A percentile compares a stretch with the other conserved stretches of the same genome.
These are phyloP conservation scores for Aspergillus texensis DNA, from an alignment of 2,329 filamentous ascomycete species.

Conservation along the genomic window DNA sequence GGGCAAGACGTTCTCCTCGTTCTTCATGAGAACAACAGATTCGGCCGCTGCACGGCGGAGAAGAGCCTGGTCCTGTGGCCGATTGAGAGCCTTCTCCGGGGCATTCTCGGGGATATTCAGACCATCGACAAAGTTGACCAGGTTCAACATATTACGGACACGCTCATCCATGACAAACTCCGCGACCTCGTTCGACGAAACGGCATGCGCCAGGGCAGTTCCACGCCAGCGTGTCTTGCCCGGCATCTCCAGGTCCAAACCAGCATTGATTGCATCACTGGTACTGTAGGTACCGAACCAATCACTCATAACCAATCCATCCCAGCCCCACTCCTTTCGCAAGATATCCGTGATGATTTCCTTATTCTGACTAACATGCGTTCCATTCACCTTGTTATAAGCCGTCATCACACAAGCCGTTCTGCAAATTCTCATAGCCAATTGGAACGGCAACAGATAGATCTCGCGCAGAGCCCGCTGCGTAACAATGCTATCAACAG, in stretches of 20 bases:
- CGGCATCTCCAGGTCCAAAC: slow-evolving; percentile 53
- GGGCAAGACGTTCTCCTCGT: slow-evolving; percentile 66
- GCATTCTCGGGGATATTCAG: slow-evolving; percentile 59
- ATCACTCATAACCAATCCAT: slow-evolving; percentile 51
- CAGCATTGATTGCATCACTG: slow-evolving; percentile 48
- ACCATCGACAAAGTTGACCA: slow-evolving; percentile 61
- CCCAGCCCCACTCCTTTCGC: slow-evolving; percentile 51
- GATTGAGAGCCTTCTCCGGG: slow-evolving; percentile 59
- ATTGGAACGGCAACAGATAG: slow-evolving; percentile 66
- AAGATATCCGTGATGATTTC: slow-evolving; percentile 47
- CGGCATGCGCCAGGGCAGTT: slow-evolving; percentile 44
- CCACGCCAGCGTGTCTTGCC: slow-evolving; percentile 49
- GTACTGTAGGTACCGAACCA: slow-evolving; percentile 53
- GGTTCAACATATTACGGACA: slow-evolving; percentile 59
- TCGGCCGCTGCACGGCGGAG: slow-evolving; percentile 69
- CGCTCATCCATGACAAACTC: slow-evolving; percentile 60
- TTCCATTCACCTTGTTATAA: slow-evolving; percentile 61
- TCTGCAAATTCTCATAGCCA: slow-evolving; percentile 59
- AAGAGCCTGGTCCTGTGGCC: slow-evolving; percentile 63
- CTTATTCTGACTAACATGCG: slow-evolving; percentile 48
- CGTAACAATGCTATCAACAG: slow-evolving; percentile 46
- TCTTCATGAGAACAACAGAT: slow-evolving; percentile 74
- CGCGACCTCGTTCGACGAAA: slow-evolving; percentile 59
- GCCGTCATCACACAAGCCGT: slow-evolving; percentile 62
- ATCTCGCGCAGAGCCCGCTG: slow-evolving; percentile 63